These are phyloP conservation scores for Aspergillus olivimuriae DNA, from an alignment of 495 filamentous ascomycete species.

Conservation along the genomic window DNA sequence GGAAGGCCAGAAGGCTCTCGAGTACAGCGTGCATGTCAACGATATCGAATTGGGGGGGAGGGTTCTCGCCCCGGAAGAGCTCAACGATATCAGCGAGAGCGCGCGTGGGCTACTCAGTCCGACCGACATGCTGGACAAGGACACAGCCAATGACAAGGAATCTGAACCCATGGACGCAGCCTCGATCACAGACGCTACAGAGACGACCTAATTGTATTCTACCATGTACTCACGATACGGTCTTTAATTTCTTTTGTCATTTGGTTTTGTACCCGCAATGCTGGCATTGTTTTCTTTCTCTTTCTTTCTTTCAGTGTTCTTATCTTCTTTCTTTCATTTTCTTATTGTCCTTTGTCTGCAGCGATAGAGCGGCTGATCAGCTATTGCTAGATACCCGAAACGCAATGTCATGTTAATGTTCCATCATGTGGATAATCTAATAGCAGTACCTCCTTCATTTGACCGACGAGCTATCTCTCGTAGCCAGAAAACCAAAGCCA, in stretches of 20 bases:
- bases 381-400: not conserved
- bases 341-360: not conserved
- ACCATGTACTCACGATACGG: not conserved
- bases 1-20: conserved; percentile 80
- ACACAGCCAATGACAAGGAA: not conserved
- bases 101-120: conserved; percentile 32
- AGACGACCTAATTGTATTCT: not conserved
- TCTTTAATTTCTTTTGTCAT: not conserved
- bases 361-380: not conserved
- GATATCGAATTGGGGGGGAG: conserved; percentile 80
- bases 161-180: not conserved
- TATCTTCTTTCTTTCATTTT: not conserved
- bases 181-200: too few relatives aligned
- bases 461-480: too few relatives aligned
- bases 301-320: not conserved
- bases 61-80: conserved; percentile 63
- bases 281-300: not conserved
- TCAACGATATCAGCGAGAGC: conserved; percentile 46
- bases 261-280: not conserved
- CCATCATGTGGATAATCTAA: too few relatives aligned
- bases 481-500: too few relatives aligned
- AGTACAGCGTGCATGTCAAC: conserved; percentile 65
- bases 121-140: conserved; percentile 2
- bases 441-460: too few relatives aligned
- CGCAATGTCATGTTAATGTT: not conserved